These are phyloP conservation scores for Saccharomycopsis olivae DNA, from an alignment of 805 yeast genomes.

Conservation along the genomic window DNA sequence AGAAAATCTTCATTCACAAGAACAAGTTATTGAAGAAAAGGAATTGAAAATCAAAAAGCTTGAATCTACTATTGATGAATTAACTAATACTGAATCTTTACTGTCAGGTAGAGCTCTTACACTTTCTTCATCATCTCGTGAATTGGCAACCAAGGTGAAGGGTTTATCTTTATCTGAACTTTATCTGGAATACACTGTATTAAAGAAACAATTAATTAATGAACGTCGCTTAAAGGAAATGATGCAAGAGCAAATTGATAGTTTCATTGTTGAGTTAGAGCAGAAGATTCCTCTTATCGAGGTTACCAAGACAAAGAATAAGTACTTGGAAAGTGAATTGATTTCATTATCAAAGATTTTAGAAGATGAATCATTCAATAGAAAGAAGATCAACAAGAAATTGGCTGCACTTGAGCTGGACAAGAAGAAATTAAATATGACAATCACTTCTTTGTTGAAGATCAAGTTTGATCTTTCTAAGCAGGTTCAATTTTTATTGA, in stretches of 20 bases:
- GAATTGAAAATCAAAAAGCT: conserved; percentile 32
- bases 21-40: conserved; percentile 21
- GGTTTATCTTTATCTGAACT: conserved; percentile 58
- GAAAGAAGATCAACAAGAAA: conserved; percentile 29
- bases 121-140: conserved; percentile 27
- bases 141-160: conserved; percentile 31
- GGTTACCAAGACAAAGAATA: conserved; percentile 52
- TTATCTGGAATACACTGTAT: conserved; percentile 49
- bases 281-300: conserved; percentile 65
- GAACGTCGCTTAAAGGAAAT: conserved; percentile 65
- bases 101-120: conserved; percentile 16
- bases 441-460: conserved; percentile 37
- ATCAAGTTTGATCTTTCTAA: conserved; percentile 66
- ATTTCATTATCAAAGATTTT: conserved; percentile 42
- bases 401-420: conserved; percentile 23
- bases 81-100: conserved; percentile 23
- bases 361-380: conserved; percentile 43
- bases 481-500: conserved; percentile 68
- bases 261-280: conserved; percentile 67
- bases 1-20: background rate
- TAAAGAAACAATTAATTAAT: conserved; percentile 54
- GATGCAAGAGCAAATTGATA: conserved; percentile 60
- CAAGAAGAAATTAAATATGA: conserved; percentile 34
- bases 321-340: conserved; percentile 44
- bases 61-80: conserved; percentile 35